Conservation (phyloP, 2,329 filamentous ascomycete genomes). For the Talaromyces verruculosus region DNA sequence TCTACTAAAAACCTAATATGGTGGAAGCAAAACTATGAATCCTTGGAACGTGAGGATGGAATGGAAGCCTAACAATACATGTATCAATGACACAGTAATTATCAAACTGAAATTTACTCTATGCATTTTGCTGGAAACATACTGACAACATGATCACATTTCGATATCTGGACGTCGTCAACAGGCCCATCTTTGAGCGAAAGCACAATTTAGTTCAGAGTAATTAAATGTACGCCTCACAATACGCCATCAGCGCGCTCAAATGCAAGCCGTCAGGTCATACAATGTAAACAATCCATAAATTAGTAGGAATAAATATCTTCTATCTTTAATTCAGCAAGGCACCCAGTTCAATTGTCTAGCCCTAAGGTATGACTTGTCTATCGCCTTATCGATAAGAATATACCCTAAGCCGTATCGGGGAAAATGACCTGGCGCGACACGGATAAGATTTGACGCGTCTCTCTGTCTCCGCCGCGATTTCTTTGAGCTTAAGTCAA, state of each 20-base stretch:
- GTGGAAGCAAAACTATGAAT: background rate
- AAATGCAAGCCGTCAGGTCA: too few relatives aligned
- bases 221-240: too few relatives aligned
- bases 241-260: too few relatives aligned
- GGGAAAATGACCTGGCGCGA: slow-evolving; percentile 18
- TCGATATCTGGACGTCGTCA: too few relatives aligned
- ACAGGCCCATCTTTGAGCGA: too few relatives aligned
- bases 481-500: slow-evolving; percentile 16
- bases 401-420: background rate
- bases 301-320: background rate
- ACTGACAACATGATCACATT: too few relatives aligned
- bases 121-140: background rate
- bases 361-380: too few relatives aligned
- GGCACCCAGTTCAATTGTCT: background rate
- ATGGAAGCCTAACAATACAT: background rate
- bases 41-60: background rate
- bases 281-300: background rate
- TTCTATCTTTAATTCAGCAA: background rate
- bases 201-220: too few relatives aligned
- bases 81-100: background rate
- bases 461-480: slow-evolving; percentile 8
- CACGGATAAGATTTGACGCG: slow-evolving; percentile 17
- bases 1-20: too few relatives aligned
- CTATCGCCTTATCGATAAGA: slow-evolving; percentile 1
- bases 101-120: background rate